These are phyloP conservation scores for Aspergillus incahuasiensis DNA, from an alignment of 495 filamentous ascomycete species.

Conservation along the genomic window DNA sequence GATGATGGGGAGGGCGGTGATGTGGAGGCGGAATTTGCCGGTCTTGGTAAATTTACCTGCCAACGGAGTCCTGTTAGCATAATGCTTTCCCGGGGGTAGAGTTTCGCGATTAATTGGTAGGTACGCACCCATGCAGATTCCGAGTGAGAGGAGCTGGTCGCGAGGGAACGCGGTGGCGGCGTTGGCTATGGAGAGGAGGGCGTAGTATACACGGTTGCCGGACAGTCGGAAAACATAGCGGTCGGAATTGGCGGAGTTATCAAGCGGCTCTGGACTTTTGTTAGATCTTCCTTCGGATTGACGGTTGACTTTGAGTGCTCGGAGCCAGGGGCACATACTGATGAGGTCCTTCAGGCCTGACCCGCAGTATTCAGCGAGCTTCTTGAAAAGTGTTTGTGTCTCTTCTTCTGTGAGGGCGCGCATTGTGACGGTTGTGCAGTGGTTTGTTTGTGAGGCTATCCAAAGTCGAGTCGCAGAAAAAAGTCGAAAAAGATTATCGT, in stretches of 20 bases:
- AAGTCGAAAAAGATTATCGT: background rate
- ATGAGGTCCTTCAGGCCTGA: conserved; percentile 75
- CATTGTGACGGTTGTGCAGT: conserved; percentile 44
- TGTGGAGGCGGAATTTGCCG: conserved; percentile 60
- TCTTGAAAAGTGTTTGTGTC: conserved; percentile 69
- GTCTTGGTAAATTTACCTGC: conserved; percentile 85
- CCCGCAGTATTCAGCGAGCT: conserved; percentile 81
- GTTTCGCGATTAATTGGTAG: background rate
- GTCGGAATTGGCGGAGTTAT: conserved; percentile 49
- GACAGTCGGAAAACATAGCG: conserved; percentile 85
- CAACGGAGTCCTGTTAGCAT: background rate
- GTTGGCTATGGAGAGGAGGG: conserved; percentile 80
- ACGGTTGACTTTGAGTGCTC: background rate
- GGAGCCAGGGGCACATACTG: background rate
- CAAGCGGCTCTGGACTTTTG: conserved; percentile 46
- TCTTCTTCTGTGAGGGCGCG: conserved; percentile 70
- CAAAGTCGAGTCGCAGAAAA: background rate
- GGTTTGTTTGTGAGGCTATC: background rate
- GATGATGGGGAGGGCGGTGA: conserved; percentile 65
- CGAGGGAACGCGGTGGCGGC: conserved; percentile 79
- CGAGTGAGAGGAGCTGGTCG: conserved; percentile 73
- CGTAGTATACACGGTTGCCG: conserved; percentile 78
- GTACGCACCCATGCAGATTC: conserved; percentile 58
- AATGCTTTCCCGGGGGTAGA: background rate
- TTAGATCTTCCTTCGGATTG: background rate